Percentiles rank a stretch among this genome's conserved stretches.
Conservation (phyloP, 192 early-diverging fungal genomes). For the Podila epicladia region DNA sequence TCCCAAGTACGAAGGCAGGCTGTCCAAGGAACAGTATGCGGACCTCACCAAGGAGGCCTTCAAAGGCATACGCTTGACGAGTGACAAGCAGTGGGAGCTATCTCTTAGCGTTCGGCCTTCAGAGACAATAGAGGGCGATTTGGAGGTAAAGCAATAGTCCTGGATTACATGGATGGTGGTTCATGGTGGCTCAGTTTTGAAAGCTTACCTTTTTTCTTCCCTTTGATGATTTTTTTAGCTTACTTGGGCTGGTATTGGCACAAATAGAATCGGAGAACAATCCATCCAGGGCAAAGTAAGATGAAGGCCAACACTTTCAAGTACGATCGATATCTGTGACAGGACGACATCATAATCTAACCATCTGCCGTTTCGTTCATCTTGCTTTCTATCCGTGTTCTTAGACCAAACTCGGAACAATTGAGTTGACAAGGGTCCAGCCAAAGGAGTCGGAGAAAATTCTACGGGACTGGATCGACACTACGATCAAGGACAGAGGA, state of each 20-base stretch:
- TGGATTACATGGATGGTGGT: too few relatives aligned
- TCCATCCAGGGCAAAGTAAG: conserved; percentile 23
- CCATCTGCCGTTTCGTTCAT: not conserved
- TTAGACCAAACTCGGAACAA: conserved; percentile 39
- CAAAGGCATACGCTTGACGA: conserved; percentile 11
- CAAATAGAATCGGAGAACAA: conserved; percentile 19
- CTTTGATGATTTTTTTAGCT: conserved; percentile 14
- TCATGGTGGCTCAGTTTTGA: not conserved
- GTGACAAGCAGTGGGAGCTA: conserved; percentile 16
- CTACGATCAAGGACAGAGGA: conserved; percentile 34
- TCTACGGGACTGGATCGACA: conserved; percentile 29
- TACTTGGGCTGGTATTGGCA: conserved; percentile 38
- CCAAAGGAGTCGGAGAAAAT: conserved; percentile 23
- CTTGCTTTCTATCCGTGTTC: not conserved
- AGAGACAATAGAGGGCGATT: not conserved
- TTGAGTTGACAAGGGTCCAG: conserved; percentile 12
- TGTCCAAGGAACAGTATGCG: conserved; percentile 21
- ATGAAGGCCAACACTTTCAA: not conserved
- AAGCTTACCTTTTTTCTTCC: not conserved
- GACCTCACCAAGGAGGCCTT: conserved; percentile 31
- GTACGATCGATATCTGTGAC: not conserved
- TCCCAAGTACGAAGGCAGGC: conserved; percentile 17
- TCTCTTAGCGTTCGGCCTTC: conserved; percentile 25
- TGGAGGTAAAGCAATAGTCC: conserved; percentile 21
- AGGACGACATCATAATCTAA: not conserved